Evolutionary conservation across 768 basidiomycete genomes (phyloP).

Genomic region (Hysterangium stoloniferum): DNA sequence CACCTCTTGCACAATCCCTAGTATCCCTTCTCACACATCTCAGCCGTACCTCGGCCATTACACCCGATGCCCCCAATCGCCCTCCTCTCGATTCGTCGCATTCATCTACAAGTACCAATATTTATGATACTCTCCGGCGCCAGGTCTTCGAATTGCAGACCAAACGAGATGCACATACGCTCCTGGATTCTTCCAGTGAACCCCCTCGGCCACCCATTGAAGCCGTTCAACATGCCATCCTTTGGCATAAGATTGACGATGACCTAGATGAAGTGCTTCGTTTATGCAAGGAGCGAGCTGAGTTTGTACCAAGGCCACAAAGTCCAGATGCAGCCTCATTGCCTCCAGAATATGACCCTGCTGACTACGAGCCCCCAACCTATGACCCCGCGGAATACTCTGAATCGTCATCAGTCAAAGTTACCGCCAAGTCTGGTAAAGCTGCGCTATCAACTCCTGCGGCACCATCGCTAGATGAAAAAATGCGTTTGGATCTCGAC

Average conservation of each 20-base stretch:
- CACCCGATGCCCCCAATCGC: conserved; percentile 14
- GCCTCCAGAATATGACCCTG: conserved; percentile 26
- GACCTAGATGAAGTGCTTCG: conserved; percentile 62
- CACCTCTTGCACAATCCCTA: conserved; percentile 57
- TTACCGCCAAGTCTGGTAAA: background rate
- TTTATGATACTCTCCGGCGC: conserved; percentile 55
- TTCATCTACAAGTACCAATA: conserved; percentile 25
- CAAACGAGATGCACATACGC: conserved; percentile 39
- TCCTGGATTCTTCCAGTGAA: conserved; percentile 14
- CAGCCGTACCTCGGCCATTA: conserved; percentile 43
- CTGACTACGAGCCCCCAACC: conserved; percentile 19
- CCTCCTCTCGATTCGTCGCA: conserved; percentile 7
- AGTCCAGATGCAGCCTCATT: conserved; percentile 16
- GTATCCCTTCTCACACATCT: conserved; percentile 64
- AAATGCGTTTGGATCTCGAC: conserved; percentile 82
- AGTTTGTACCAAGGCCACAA: conserved; percentile 19
- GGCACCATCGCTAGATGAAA: conserved; percentile 44
- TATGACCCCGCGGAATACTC: conserved; percentile 10
- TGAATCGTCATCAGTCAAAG: background rate
- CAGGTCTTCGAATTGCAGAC: conserved; percentile 63
- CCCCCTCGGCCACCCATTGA: conserved; percentile 37
- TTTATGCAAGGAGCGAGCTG: conserved; percentile 57
- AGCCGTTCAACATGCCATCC: conserved; percentile 50
- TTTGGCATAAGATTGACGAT: conserved; percentile 71
- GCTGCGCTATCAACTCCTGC: background rate